These are phyloP conservation scores for Tilletiaria anomala DNA, from an alignment of 1,284 basidiomycete species.

Conservation along the genomic window DNA sequence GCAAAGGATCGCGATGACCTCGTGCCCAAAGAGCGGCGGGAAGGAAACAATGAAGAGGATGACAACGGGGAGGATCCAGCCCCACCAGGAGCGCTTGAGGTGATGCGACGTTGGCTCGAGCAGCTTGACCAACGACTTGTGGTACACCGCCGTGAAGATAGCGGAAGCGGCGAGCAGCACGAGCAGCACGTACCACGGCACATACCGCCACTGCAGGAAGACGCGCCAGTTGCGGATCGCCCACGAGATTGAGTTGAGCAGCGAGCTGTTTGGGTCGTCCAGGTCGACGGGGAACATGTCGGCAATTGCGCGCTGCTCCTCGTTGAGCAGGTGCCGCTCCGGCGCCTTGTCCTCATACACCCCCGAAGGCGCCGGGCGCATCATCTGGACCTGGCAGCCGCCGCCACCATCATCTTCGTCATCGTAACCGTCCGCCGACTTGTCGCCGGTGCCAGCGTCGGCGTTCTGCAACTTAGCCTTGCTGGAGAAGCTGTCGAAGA, in stretches of 20 bases:
- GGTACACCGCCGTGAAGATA: conserved; percentile 47
- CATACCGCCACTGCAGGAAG: conserved; percentile 15
- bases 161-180: conserved; percentile 45
- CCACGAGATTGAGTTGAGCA: conserved; percentile 7
- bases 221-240: conserved; percentile 15
- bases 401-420: background rate
- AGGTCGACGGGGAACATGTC: conserved; percentile 26
- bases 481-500: no score
- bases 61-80: conserved; percentile 36
- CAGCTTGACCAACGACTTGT: background rate
- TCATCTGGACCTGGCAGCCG: background rate
- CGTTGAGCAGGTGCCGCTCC: conserved; percentile 11
- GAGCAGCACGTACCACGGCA: conserved; percentile 41
- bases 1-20: conserved; percentile 32
- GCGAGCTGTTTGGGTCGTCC: conserved; percentile 11
- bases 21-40: conserved; percentile 41
- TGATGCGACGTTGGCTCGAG: background rate
- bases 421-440: no score
- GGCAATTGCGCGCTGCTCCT: conserved; percentile 18
- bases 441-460: no score
- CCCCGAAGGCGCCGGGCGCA: no score
- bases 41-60: conserved; percentile 41
- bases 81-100: conserved; percentile 1
- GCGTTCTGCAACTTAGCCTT: no score
- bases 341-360: conserved; percentile 8